phyloP scores from a whole-genome alignment of 306 rosid species.

The Lithocarpus polystachyus region DNA sequence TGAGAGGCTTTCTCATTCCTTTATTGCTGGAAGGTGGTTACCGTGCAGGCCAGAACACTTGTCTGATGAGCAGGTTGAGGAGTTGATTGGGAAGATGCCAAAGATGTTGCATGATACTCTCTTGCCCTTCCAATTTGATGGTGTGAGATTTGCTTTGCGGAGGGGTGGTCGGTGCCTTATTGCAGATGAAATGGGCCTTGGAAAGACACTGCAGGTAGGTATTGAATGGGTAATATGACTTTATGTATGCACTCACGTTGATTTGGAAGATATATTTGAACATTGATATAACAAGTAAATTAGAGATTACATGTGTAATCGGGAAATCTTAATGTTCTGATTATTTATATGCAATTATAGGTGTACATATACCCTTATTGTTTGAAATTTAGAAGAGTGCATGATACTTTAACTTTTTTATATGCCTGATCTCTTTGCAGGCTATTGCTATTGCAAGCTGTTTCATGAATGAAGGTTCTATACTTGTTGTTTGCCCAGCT shows the following conservation, averaged over 20 bases:
- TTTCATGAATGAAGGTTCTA: constrained; percentile 72
- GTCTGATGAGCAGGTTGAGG: constrained; percentile 63
- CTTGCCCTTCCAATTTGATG: constrained; percentile 86
- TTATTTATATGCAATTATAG: neutral
- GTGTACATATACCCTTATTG: neutral
- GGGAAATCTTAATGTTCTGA: neutral
- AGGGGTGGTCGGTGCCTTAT: constrained; percentile 95
- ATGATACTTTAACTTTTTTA: neutral
- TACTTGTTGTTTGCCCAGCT: constrained; percentile 94
- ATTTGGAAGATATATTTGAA: neutral
- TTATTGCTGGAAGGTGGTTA: constrained; percentile 46
- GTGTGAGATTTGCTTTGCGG: constrained; percentile 68
- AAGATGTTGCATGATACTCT: constrained; percentile 42
- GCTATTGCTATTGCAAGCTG: constrained; percentile 92
- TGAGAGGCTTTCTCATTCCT: constrained; percentile 62
- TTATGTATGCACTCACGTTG: neutral
- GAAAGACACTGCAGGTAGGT: constrained; percentile 87
- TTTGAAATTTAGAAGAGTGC: neutral
- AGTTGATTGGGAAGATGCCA: constrained; percentile 59
- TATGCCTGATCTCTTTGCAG: constrained; percentile 35
- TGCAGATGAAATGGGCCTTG: constrained; percentile 97
- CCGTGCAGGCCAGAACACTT: constrained; percentile 78
- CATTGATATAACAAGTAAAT: neutral
- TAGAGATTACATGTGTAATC: neutral
- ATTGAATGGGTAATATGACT: neutral